Evolutionary conservation across 129 eudicot genomes (phyloP).

Genomic region (Saposhnikovia divaricata): DNA sequence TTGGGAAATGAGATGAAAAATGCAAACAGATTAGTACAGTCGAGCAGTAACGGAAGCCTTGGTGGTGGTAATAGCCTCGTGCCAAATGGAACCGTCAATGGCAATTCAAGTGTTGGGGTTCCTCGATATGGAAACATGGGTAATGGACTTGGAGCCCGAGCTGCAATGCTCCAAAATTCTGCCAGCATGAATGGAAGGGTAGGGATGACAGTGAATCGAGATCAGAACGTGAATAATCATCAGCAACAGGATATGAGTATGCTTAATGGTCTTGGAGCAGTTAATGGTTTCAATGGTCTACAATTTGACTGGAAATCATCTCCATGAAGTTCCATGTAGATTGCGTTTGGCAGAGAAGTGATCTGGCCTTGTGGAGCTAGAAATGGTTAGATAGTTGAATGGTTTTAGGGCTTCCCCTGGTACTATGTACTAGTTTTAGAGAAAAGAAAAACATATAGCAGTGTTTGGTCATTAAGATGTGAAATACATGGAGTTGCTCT

Average conservation of each 20-base stretch:
- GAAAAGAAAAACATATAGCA: slow-evolving; percentile 41
- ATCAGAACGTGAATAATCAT: slow-evolving; percentile 50
- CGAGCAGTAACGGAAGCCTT: slow-evolving; percentile 18
- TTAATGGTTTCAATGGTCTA: slow-evolving; percentile 67
- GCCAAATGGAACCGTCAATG: slow-evolving; percentile 31
- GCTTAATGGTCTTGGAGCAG: slow-evolving; percentile 74
- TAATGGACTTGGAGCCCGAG: slow-evolving; percentile 49
- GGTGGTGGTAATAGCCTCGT: slow-evolving; percentile 28
- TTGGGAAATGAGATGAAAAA: slow-evolving; percentile 51
- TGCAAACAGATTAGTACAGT: slow-evolving; percentile 48
- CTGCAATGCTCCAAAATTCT: slow-evolving; percentile 47
- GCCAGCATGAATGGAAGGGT: slow-evolving; percentile 66
- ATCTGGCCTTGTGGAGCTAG: slow-evolving; percentile 19
- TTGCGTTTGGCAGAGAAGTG: slow-evolving; percentile 12
- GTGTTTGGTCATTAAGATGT: slow-evolving; percentile 28
- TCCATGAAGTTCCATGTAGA: slow-evolving; percentile 28
- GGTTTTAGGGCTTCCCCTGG: slow-evolving; percentile 18
- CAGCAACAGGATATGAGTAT: slow-evolving; percentile 68
- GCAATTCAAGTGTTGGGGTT: slow-evolving; percentile 24
- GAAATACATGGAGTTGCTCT: slow-evolving; percentile 18
- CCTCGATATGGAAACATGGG: slow-evolving; percentile 48
- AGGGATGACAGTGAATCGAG: slow-evolving; percentile 44
- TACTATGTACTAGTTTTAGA: slow-evolving; percentile 43
- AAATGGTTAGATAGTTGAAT: slow-evolving; percentile 10
- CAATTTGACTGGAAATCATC: slow-evolving; percentile 76